Evolutionary conservation across 2,329 filamentous ascomycete genomes (phyloP), one percentile per base, ranked within the genome.

Genomic region (Cordyceps cicadae): DNA sequence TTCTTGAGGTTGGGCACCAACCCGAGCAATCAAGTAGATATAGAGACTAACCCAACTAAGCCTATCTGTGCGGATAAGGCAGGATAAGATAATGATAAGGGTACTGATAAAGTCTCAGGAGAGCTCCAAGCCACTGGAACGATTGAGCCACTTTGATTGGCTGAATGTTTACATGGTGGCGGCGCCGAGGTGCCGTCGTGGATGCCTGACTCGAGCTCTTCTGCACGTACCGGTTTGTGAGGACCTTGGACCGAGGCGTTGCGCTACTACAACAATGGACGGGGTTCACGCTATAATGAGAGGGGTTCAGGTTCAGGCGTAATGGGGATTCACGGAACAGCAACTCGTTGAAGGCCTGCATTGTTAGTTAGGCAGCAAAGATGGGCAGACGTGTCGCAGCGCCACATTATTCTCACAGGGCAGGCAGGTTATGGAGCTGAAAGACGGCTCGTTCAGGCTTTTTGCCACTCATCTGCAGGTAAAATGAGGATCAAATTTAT

Each of bases 291-390:
- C 29, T 63, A 55, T 63, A 62, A 41, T 52, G 43, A 45, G 21
- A 24, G 24, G 24, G 24, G 24, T 24, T 24, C 24, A 24, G 48
- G 46, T 15, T 63, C 65, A 63, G 50, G 51, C 9, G 51, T 65
- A 65, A 52, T 52, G 62, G 50, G n/a, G n/a, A n/a, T n/a, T n/a
- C n/a, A 24, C 24, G 56, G 37, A 6, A 21, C 53, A 41, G 41
- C 54, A 48, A 37, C 15, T 34, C 19, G n/a, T 19, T 37, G 34
- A 9, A n/a, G 21, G 54, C 54, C 54, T 57, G 14, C 14, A 37
- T 49, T 26, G 9, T 49, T 15, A 49, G 9, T 49, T 15, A 49
- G 54, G 54, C 54, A 14, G 5, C 7, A 7, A 39, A 34, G 2
- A 9, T 26, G 29, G 29, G 29, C 29, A 49, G 43, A n/a, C 19